Evolutionary conservation across 192 early-diverging fungal species (phyloP), one percentile per base, ranked within the genome.

Genomic region (Chytriomyces sp.): DNA sequence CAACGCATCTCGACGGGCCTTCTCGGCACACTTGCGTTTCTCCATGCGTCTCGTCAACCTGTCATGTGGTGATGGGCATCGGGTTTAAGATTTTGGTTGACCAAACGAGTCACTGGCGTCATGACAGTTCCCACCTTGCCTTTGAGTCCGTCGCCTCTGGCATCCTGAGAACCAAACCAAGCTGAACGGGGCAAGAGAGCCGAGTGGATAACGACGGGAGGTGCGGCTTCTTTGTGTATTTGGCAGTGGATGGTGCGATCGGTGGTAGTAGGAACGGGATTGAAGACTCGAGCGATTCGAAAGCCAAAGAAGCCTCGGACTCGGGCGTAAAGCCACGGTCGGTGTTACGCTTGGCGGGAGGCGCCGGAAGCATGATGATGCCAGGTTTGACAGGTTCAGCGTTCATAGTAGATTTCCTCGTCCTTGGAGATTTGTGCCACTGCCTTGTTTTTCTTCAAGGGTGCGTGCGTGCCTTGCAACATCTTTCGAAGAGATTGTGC

Each of bases 1-100:
- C 39, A 70, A 19, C 3, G 41, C 10, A 14, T 70, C 68, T 2
- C 68, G 54, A 25, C 68, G 54, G 5, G 28, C 26, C 39, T 44
- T 36, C 30, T 70, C 68, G 0, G 68, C 68, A 26, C 39, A n/a
- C 36, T 70, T 70, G 17, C 68, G 68, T 10, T 70, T 41, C 38
- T 70, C 68, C 8, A 25, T 26, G 49, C 66, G 66, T 10, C 38
- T 28, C 52, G 22, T 19, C 19, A n/a, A 14, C 14, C 3, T 58
- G 12, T 58, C n/a, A 10, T 26, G 22, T 28, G 17, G 22, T 28
- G 17, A 28, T 12, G 19, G 30, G 3, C 44, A 22, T 14, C 22
- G 44, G 44, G 44, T 22, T 49, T n/a, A n/a, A n/a, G n/a, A n/a
- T n/a, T n/a, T n/a, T n/a, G n/a, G n/a, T n/a, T n/a, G n/a, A n/a